Conservation (phyloP, 78 protist genomes). For the Dictyostelium intermedium region DNA sequence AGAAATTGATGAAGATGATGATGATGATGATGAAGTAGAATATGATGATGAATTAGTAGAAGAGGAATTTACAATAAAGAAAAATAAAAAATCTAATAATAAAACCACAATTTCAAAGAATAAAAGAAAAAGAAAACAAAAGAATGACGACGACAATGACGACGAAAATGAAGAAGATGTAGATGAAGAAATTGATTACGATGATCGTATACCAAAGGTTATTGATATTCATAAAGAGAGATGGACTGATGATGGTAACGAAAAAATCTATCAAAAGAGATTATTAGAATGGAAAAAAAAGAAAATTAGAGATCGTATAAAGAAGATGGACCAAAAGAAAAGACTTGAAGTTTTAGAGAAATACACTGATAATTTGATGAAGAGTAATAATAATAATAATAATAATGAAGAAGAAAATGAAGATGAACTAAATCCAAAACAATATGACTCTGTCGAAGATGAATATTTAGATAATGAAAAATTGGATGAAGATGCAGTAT, state of each 20-base stretch:
- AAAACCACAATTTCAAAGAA: not conserved
- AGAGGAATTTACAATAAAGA: not conserved
- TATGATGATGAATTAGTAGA: not conserved
- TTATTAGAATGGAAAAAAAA: slow-evolving; percentile 46
- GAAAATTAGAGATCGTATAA: not conserved
- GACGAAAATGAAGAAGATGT: not conserved
- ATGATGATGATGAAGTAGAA: not conserved
- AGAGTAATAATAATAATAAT: not conserved
- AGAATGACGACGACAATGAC: not conserved
- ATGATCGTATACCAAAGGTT: not conserved
- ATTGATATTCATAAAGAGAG: slow-evolving; percentile 36
- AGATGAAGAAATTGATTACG: slow-evolving; percentile 13
- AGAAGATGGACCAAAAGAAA: not conserved
- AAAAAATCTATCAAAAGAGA: slow-evolving; percentile 20
- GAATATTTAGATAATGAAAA: slow-evolving; percentile 44
- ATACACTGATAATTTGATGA: not conserved
- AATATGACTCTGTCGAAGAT: not conserved
- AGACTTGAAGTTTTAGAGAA: not conserved
- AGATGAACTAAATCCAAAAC: not conserved
- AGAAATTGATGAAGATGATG: not conserved
- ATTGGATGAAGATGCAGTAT: not conserved
- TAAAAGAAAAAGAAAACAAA: not conserved
- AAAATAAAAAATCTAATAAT: not conserved
- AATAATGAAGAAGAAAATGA: not conserved
- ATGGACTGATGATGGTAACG: slow-evolving; percentile 75